A percentile compares a stretch with the other conserved stretches of the same genome.
phyloP scores from a whole-genome alignment of 2,329 filamentous ascomycete species.

The Bimuria novae-zelandiae region DNA sequence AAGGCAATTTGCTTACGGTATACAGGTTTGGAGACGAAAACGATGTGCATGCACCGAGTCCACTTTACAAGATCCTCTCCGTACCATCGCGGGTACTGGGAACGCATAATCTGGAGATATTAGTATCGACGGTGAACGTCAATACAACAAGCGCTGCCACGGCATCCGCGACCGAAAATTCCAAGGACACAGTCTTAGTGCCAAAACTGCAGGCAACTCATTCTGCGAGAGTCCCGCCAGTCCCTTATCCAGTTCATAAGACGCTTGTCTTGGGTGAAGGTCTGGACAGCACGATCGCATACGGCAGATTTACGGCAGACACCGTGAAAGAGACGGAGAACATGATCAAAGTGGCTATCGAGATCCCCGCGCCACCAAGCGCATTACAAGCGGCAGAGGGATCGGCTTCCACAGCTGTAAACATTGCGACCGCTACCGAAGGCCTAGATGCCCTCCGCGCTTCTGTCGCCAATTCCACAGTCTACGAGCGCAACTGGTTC shows the following conservation, averaged over 20 bases:
- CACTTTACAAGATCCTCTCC: constrained; percentile 64
- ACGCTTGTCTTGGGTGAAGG: constrained; percentile 76
- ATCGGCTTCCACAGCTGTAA: constrained; percentile 54
- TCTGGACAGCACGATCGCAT: constrained; percentile 67
- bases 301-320: constrained; percentile 46
- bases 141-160: constrained; percentile 42
- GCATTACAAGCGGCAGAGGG: constrained; percentile 34
- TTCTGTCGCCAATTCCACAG: constrained; percentile 69
- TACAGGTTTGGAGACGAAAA: constrained; percentile 59
- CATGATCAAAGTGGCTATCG: constrained; percentile 61
- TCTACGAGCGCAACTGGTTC: constrained; percentile 76
- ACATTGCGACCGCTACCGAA: constrained; percentile 64
- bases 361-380: constrained; percentile 55
- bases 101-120: constrained; percentile 67
- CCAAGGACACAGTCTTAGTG: constrained; percentile 72
- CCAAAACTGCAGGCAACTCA: constrained; percentile 69
- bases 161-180: constrained; percentile 42
- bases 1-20: constrained; percentile 21
- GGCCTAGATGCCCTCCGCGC: constrained; percentile 71
- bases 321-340: constrained; percentile 46
- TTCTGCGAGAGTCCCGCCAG: constrained; percentile 66
- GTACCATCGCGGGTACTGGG: constrained; percentile 67
- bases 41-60: constrained; percentile 51
- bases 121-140: constrained; percentile 57
- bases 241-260: constrained; percentile 84